phyloP scores from a whole-genome alignment of 495 filamentous ascomycete species.

The Lepidopterella palustris region DNA sequence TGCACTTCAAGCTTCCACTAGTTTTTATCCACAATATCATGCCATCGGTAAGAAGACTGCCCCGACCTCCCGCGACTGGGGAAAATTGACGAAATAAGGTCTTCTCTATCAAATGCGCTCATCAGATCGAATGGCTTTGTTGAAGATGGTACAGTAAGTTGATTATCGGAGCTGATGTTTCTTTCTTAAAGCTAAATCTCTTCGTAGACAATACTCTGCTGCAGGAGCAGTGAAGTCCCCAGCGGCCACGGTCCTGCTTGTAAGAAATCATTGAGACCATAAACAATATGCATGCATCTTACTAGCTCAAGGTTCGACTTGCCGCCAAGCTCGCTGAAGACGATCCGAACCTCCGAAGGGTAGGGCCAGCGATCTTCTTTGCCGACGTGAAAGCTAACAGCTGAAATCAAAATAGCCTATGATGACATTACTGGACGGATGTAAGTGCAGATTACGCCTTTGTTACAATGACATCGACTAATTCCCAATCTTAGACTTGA shows the following conservation, averaged over 20 bases:
- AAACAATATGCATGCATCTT: not conserved
- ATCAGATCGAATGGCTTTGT: constrained; percentile 93
- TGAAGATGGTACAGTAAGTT: constrained; percentile 99
- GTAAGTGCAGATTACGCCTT: no score
- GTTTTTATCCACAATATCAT: constrained; percentile 96
- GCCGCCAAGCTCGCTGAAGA: constrained; percentile 95
- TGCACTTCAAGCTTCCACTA: constrained; percentile 62
- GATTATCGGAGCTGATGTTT: no score
- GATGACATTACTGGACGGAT: constrained; percentile 31
- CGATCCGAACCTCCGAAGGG: constrained; percentile 68
- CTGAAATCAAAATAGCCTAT: constrained; percentile 10
- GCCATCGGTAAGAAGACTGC: constrained; percentile 60
- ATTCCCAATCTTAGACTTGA: no score
- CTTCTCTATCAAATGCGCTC: constrained; percentile 96
- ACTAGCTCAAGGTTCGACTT: constrained; percentile 51
- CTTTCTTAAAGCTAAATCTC: no score
- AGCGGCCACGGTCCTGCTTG: constrained; percentile 83
- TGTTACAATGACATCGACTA: no score
- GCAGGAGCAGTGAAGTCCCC: constrained; percentile 92
- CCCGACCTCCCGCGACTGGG: no score
- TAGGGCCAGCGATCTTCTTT: constrained; percentile 56
- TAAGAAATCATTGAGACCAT: not conserved
- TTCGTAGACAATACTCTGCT: constrained; percentile 88
- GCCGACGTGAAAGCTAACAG: constrained; percentile 1
- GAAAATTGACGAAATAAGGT: no score